Conservation (phyloP, 495 filamentous ascomycete species). For the Aspergillus leporis region DNA sequence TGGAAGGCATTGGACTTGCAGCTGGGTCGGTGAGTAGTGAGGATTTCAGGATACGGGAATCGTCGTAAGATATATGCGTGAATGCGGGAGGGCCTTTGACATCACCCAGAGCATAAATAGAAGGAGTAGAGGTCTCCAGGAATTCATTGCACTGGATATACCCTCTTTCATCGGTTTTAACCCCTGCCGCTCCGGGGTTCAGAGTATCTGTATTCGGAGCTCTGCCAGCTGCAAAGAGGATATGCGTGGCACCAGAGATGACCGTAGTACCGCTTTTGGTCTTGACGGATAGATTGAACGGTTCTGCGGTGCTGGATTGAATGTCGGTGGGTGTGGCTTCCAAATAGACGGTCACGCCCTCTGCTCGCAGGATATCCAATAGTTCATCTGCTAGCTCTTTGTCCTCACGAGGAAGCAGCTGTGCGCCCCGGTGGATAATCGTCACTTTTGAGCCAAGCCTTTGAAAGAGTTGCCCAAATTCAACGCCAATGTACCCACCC, state of each 20-base stretch:
- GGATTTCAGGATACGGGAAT: constrained; percentile 51
- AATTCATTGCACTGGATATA: constrained; percentile 41
- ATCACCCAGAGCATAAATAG: constrained; percentile 52
- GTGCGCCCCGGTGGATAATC: constrained; percentile 41
- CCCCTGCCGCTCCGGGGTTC: constrained; percentile 31
- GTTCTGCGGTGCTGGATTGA: constrained; percentile 4
- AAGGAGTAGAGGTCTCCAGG: constrained; percentile 38
- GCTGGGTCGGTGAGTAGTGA: constrained; percentile 5
- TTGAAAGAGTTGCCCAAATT: constrained; percentile 53
- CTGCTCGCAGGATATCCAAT: constrained; percentile 38
- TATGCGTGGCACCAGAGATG: constrained; percentile 37
- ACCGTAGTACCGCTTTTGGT: constrained; percentile 16
- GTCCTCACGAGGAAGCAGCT: constrained; percentile 46
- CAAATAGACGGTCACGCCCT: constrained; percentile 40
- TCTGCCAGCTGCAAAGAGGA: constrained; percentile 49
- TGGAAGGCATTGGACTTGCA: constrained; percentile 17
- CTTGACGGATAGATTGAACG: constrained; percentile 12
- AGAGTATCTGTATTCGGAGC: constrained; percentile 46
- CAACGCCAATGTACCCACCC: constrained; percentile 51
- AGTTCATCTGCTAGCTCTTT: constrained; percentile 37
- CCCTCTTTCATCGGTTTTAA: constrained; percentile 33
- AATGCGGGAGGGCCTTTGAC: constrained; percentile 53
- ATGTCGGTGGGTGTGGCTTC: constrained; percentile 20
- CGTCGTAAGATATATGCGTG: constrained; percentile 57
- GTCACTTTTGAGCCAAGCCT: constrained; percentile 47